A percentile compares a stretch with the other conserved stretches of the same genome.
phyloP scores from a whole-genome alignment of 2,329 filamentous ascomycete genomes.

The Hymenoscyphus repandus region DNA sequence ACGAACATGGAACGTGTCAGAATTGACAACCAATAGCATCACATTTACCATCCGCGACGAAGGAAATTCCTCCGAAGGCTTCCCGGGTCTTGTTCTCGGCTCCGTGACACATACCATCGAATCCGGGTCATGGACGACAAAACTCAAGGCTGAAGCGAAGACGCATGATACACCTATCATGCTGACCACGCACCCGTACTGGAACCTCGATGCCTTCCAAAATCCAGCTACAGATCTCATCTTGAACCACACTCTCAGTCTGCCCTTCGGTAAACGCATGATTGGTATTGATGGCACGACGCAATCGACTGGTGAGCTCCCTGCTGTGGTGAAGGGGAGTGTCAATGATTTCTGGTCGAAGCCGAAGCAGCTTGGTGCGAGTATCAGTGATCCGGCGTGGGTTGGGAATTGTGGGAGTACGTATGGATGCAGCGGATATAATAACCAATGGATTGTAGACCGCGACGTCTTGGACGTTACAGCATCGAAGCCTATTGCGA shows the following conservation, averaged over 20 bases:
- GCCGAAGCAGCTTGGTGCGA: conserved; percentile 67
- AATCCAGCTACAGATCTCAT: conserved; percentile 55
- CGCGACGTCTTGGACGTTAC: conserved; percentile 27
- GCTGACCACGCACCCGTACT: conserved; percentile 57
- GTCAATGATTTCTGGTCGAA: conserved; percentile 80
- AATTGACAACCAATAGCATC: conserved; percentile 50
- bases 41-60: conserved; percentile 61
- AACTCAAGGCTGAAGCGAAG: conserved; percentile 63
- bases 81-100: conserved; percentile 56
- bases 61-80: conserved; percentile 48
- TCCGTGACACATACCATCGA: conserved; percentile 60
- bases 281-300: conserved; percentile 64
- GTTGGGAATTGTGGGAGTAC: conserved; percentile 69
- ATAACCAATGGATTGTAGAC: conserved; percentile 51
- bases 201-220: conserved; percentile 77
- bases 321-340: conserved; percentile 57
- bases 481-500: conserved; percentile 44
- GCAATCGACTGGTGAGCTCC: conserved; percentile 68
- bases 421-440: conserved; percentile 73
- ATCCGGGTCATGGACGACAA: conserved; percentile 62
- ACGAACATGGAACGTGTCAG: conserved; percentile 56
- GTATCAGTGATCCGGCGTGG: conserved; percentile 55
- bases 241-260: conserved; percentile 64
- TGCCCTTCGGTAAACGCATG: conserved; percentile 67
- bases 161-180: conserved; percentile 76